Evolutionary conservation across 2,329 filamentous ascomycete genomes (phyloP).

Genomic region (Karstenula rhodostoma): DNA sequence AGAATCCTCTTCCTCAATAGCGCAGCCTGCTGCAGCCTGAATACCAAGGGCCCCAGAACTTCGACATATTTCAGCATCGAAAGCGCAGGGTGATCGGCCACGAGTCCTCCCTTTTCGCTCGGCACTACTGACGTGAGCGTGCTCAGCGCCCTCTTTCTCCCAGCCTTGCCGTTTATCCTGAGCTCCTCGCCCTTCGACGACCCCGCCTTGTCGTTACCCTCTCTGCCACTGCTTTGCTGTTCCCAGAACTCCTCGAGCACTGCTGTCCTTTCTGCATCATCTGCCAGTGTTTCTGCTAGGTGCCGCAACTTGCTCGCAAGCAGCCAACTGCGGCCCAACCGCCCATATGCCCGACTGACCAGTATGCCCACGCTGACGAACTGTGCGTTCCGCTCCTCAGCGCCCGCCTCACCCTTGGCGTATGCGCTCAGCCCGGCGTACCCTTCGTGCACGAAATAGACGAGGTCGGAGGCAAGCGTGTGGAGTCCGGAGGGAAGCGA

Average conservation of each 20-base stretch:
- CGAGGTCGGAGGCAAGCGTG: conserved; percentile 83
- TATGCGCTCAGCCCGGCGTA: conserved; percentile 93
- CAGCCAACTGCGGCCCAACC: conserved; percentile 87
- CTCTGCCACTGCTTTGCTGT: conserved; percentile 50
- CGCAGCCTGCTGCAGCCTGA: conserved; percentile 87
- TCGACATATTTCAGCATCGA: conserved; percentile 80
- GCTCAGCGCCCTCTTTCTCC: conserved; percentile 48
- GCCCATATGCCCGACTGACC: conserved; percentile 84
- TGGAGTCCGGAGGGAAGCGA: conserved; percentile 93
- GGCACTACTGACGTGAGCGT: conserved; percentile 67
- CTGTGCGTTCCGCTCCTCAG: conserved; percentile 82
- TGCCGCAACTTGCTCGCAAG: conserved; percentile 80
- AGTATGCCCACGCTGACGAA: conserved; percentile 93
- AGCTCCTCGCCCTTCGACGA: conserved; percentile 6
- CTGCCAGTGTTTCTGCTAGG: conserved; percentile 71
- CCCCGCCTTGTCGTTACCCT: conserved; percentile 7
- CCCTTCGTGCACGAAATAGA: conserved; percentile 88
- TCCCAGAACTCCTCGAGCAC: conserved; percentile 85
- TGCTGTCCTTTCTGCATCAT: conserved; percentile 68
- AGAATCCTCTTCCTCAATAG: conserved; percentile 87
- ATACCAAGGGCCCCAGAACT: conserved; percentile 88
- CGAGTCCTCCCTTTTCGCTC: conserved; percentile 71
- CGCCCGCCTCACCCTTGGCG: conserved; percentile 80
- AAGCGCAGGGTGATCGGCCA: conserved; percentile 84
- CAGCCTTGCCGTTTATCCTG: conserved; percentile 27